Percentiles rank a stretch among this genome's conserved stretches.
These are phyloP conservation scores for Camelina sativa DNA, from an alignment of 345 rosid genomes.

Conservation along the genomic window DNA sequence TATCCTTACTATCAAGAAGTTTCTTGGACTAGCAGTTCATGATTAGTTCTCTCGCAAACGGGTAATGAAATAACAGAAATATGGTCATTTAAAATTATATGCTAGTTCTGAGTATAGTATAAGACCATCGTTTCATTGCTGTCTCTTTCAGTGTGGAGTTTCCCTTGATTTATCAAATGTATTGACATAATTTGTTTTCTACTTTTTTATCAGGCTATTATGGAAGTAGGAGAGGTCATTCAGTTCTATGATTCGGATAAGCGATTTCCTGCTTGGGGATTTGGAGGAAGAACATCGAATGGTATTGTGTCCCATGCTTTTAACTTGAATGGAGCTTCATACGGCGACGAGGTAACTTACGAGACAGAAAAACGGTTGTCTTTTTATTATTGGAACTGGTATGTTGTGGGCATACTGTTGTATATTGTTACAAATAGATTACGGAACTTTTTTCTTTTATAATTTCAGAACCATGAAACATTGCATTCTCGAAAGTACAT, in stretches of 20 bases:
- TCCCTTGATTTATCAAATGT: neutral
- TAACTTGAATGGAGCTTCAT: constrained; percentile 67
- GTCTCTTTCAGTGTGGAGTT: neutral
- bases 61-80: neutral
- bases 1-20: neutral
- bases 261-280: constrained; percentile 88
- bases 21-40: neutral
- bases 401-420: neutral
- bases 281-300: constrained; percentile 70
- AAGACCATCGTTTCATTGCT: neutral
- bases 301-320: constrained; percentile 78
- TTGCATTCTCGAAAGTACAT: neutral
- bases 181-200: constrained; percentile 25
- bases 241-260: constrained; percentile 86
- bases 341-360: constrained; percentile 60
- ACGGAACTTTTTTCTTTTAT: neutral
- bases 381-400: neutral
- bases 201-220: constrained; percentile 66
- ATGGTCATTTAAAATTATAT: constrained; percentile 6
- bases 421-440: neutral
- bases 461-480: neutral
- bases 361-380: neutral
- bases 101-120: neutral
- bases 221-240: constrained; percentile 84
- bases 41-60: neutral